Conservation (phyloP, 2,329 filamentous ascomycete genomes). For the Xylariomycetidae sp. region DNA sequence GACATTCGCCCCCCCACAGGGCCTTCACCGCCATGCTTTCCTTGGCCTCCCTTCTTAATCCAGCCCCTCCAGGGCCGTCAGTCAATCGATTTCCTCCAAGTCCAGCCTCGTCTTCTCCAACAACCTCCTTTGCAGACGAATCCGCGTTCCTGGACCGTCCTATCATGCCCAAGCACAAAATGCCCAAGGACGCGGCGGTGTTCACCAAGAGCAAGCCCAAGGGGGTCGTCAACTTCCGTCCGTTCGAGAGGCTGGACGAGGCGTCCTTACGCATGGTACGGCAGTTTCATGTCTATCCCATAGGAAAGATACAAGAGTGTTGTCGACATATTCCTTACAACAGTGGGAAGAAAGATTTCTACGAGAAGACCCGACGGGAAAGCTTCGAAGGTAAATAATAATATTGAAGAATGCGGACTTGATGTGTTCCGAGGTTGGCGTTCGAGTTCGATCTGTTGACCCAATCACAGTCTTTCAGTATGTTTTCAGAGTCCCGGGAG, state of each 20-base stretch:
- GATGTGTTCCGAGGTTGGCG: conserved; percentile 1
- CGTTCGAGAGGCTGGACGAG: conserved; percentile 63
- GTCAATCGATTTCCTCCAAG: conserved; percentile 38
- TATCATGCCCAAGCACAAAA: conserved; percentile 46
- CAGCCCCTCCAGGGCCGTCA: conserved; percentile 42
- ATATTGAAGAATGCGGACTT: too few relatives aligned
- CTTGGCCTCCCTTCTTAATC: conserved; percentile 63
- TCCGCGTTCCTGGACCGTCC: conserved; percentile 23
- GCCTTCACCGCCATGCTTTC: conserved; percentile 52
- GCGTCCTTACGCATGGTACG: conserved; percentile 53
- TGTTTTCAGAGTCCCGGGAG: conserved; percentile 66
- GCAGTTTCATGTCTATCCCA: conserved; percentile 62
- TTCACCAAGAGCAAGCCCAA: conserved; percentile 58
- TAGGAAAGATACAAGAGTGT: conserved; percentile 56
- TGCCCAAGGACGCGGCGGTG: conserved; percentile 60
- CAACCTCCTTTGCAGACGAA: conserved; percentile 30
- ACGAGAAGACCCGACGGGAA: conserved; percentile 79
- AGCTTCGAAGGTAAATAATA: conserved; percentile 72
- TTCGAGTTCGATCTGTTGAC: conserved; percentile 11
- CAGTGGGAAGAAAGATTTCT: conserved; percentile 87
- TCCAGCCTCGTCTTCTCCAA: conserved; percentile 32
- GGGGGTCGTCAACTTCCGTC: conserved; percentile 67
- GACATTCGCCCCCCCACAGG: conserved; percentile 27
- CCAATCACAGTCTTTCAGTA: conserved; percentile 70
- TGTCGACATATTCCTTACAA: conserved; percentile 85